These are phyloP conservation scores for Cystobasidium sp. DNA, from an alignment of 1,284 basidiomycete species.

Conservation along the genomic window DNA sequence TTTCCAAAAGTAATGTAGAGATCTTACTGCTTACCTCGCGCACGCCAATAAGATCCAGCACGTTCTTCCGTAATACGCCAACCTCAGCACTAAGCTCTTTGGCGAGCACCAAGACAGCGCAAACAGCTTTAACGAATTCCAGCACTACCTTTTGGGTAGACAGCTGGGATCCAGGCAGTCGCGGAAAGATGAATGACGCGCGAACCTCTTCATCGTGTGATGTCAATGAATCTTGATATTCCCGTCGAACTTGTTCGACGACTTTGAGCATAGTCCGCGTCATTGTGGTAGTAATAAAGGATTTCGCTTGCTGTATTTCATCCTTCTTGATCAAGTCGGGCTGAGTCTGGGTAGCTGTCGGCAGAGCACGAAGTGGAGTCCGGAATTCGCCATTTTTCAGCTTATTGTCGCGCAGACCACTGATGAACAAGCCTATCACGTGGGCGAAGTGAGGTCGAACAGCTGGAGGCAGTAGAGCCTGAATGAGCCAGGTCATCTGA, in stretches of 20 bases:
- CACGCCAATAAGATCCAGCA: slow-evolving; percentile 85
- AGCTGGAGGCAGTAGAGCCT: slow-evolving; percentile 82
- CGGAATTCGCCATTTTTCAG: slow-evolving; percentile 65
- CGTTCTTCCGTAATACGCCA: slow-evolving; percentile 82
- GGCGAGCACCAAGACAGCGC: slow-evolving; percentile 78
- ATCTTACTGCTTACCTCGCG: slow-evolving; percentile 66
- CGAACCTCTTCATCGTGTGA: slow-evolving; percentile 63
- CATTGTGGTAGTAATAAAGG: slow-evolving; percentile 78
- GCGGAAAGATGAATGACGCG: slow-evolving; percentile 75
- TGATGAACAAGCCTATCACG: slow-evolving; percentile 80
- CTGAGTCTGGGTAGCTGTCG: slow-evolving; percentile 65
- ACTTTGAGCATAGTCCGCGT: slow-evolving; percentile 79
- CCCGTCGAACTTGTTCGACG: slow-evolving; percentile 63
- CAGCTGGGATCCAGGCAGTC: slow-evolving; percentile 83
- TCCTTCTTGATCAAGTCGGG: slow-evolving; percentile 70
- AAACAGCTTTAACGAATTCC: slow-evolving; percentile 87
- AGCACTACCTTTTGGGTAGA: slow-evolving; percentile 75
- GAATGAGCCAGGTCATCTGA: slow-evolving; percentile 95
- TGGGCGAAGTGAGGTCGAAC: slow-evolving; percentile 79
- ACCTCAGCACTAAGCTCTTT: slow-evolving; percentile 82
- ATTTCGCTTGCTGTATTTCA: slow-evolving; percentile 70
- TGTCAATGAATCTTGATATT: slow-evolving; percentile 65
- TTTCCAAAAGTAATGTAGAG: too few relatives aligned
- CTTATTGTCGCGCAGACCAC: slow-evolving; percentile 78
- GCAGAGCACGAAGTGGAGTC: slow-evolving; percentile 74